Conservation (phyloP, 2,329 filamentous ascomycete genomes). For the Chaetothyriales sp. region DNA sequence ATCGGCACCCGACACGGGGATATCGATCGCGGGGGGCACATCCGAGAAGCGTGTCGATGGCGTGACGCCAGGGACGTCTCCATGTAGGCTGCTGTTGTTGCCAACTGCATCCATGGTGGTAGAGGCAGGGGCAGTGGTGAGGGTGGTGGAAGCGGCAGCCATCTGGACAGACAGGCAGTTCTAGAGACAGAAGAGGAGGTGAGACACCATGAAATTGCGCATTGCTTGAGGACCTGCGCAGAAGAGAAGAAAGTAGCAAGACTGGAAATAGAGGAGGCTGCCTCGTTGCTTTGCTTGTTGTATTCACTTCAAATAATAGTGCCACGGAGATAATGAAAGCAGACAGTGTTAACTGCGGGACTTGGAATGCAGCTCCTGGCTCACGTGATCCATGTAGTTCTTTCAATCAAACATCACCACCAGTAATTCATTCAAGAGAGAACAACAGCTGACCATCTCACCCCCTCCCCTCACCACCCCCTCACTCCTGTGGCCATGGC, state of each 20-base stretch:
- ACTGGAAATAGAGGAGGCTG: not conserved
- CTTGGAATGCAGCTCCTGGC: not conserved
- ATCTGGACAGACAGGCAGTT: not conserved
- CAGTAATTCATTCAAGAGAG: no score
- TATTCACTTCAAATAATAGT: not conserved
- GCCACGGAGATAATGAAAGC: not conserved
- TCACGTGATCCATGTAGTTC: not conserved
- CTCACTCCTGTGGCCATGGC: not conserved
- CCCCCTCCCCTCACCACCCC: no score
- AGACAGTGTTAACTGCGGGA: not conserved
- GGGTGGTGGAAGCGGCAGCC: not conserved
- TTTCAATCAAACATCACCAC: not conserved
- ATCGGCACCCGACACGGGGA: constrained; percentile 46
- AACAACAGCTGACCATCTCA: no score
- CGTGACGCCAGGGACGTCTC: constrained; percentile 4
- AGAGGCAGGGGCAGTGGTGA: not conserved
- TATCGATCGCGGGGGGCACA: constrained; percentile 48
- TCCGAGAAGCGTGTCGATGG: constrained; percentile 38
- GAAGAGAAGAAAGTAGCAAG: not conserved
- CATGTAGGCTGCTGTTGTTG: not conserved
- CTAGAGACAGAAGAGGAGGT: not conserved
- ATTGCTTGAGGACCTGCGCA: not conserved
- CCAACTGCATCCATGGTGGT: not conserved
- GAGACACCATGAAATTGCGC: not conserved
- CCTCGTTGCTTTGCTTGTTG: not conserved